Base-by-base conservation (phyloP, 768 basidiomycete genomes). In the Tulasnella sp. region DNA sequence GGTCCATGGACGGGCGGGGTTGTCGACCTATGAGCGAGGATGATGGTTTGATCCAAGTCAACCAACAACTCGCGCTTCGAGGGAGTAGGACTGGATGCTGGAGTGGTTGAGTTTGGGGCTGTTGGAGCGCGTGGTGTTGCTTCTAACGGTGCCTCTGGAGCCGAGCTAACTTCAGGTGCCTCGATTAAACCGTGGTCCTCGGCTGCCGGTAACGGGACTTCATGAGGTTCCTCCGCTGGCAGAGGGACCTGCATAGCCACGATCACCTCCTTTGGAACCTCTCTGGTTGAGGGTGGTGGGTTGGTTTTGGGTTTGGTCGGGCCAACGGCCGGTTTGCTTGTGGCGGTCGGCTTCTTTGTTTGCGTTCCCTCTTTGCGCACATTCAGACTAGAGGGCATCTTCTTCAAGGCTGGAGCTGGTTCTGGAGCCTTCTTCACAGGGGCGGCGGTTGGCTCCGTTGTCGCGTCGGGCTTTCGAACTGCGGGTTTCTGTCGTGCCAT, bases 401-500 rank as follows among this genome's bases (percentile, higher is more conserved):
- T 14, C 44, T 75, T 77, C 31, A 40, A 56, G 21, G 56, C 18
- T 7, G 76, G 48, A 10, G 31, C 21, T 27, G 52, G n/a, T 19
- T 38, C 36, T 9, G 52, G 24, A 24, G 39, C 58, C 76, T 77
- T 77, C 52, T 56, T 77, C 76, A 18, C 24, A 44, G n/a, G 31
- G 31, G 31, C 31, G 31, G 52, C 76, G 27, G 76, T 21, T 31
- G 44, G 42, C 31, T 24, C 48, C 24, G 76, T 24, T 38, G 76
- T 27, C 27, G 58, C 52, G 21, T 62, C 52, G 2, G 76, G 52
- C 62, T 77, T 77, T 18, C 52, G 44, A 56, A 75, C 75, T 16
- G 76, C 7, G n/a, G 80, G 80, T 46, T 79, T 80, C 71, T 79
- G 78, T 39, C 80, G 80, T 9, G 79, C 79, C 44, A 79, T 40